Evolutionary conservation across 73 alveolate species (phyloP).

Genomic region (Paramecium caudatum): DNA sequence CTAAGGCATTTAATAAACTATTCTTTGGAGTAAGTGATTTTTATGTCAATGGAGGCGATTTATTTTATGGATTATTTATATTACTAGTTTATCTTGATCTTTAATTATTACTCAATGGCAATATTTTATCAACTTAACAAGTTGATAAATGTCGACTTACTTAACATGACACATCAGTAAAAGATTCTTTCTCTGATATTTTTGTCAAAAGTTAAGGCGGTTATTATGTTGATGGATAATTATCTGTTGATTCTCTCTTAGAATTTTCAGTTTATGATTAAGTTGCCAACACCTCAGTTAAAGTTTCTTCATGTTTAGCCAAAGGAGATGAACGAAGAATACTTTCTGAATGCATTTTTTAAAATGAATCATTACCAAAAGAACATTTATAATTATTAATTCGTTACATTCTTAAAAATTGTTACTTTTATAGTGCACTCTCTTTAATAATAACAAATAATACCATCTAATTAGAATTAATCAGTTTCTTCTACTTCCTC

Average conservation of each 20-base stretch:
- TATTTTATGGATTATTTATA: background rate
- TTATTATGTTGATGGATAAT: background rate
- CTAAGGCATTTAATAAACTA: background rate
- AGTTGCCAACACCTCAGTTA: background rate
- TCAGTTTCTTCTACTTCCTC: slow-evolving; percentile 21
- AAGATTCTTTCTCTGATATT: slow-evolving; percentile 21
- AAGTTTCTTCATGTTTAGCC: background rate
- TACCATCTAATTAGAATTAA: slow-evolving; percentile 6
- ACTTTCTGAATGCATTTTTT: slow-evolving; percentile 33
- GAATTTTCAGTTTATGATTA: slow-evolving; percentile 17
- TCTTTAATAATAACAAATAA: background rate
- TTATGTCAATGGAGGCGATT: background rate
- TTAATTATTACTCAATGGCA: slow-evolving; percentile 8
- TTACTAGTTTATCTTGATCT: slow-evolving; percentile 4
- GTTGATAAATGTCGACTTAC: slow-evolving; percentile 33
- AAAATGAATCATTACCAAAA: slow-evolving; percentile 56
- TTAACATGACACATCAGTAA: slow-evolving; percentile 26
- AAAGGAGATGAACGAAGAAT: background rate
- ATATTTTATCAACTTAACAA: slow-evolving; percentile 11
- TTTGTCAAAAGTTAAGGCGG: slow-evolving; percentile 9
- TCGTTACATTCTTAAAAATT: slow-evolving; percentile 1
- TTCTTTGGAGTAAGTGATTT: slow-evolving; percentile 14
- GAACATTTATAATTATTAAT: slow-evolving; percentile 12
- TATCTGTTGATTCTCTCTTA: background rate
- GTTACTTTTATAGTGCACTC: slow-evolving; percentile 4